A percentile compares a stretch with the other conserved stretches of the same genome.
Conservation (phyloP, 2,329 filamentous ascomycete genomes). For the Pseudocercospora eumusae region DNA sequence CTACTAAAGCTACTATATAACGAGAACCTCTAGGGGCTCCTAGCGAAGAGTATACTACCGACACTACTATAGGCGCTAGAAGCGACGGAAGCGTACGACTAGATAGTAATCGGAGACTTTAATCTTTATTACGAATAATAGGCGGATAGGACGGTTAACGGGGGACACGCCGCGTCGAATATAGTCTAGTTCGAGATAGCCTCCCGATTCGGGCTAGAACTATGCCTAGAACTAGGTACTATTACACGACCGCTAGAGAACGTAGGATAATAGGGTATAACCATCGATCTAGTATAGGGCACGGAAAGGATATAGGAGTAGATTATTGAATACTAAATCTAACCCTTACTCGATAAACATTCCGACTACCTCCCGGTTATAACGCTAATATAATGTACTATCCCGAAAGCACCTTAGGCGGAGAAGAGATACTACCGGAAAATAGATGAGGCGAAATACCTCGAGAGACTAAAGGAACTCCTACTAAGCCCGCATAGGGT, state of each 20-base stretch:
- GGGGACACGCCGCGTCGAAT: not conserved
- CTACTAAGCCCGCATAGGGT: not conserved
- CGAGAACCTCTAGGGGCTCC: not conserved
- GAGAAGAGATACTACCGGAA: too few relatives aligned
- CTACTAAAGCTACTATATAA: conserved; percentile 1
- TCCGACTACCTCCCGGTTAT: not conserved
- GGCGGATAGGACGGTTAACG: not conserved
- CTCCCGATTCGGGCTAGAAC: not conserved
- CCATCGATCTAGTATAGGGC: not conserved
- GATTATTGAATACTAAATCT: not conserved
- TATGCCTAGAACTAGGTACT: not conserved
- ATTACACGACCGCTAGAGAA: not conserved
- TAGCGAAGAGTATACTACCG: not conserved
- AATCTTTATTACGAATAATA: not conserved
- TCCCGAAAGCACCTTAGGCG: too few relatives aligned
- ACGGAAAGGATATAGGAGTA: not conserved
- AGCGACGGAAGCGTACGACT: not conserved
- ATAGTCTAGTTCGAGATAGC: not conserved
- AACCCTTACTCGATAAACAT: not conserved
- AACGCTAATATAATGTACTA: too few relatives aligned
- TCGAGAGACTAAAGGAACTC: not conserved
- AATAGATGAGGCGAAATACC: too few relatives aligned
- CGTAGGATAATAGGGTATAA: not conserved
- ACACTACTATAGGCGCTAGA: not conserved
- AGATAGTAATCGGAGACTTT: not conserved